Base-by-base conservation (phyloP, 78 protist species). In the Anaeramoeba flamelloides region DNA sequence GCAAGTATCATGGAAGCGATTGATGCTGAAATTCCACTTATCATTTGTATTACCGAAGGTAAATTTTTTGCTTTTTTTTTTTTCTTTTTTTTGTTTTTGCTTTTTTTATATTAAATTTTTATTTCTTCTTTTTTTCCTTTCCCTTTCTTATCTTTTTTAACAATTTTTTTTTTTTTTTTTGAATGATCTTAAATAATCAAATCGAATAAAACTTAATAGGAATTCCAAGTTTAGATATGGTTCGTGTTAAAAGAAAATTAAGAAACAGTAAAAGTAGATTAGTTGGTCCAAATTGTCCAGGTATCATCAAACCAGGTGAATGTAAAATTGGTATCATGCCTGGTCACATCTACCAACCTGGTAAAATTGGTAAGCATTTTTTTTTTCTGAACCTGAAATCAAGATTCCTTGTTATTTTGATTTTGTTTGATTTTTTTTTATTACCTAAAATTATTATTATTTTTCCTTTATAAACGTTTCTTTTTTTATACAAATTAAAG, bases 241-340 rank as follows among this genome's bases (percentile, higher is more conserved):
- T n/a, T n/a, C n/a, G n/a, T n/a, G n/a, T n/a, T n/a, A n/a, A n/a
- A n/a, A n/a, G n/a, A n/a, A n/a, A n/a, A n/a, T n/a, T n/a, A n/a
- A n/a, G n/a, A n/a, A n/a, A n/a, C n/a, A n/a, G n/a, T n/a, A n/a
- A n/a, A n/a, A n/a, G n/a, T n/a, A n/a, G 41, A 89, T 96, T 64
- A 97, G 99, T n/a, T n/a, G n/a, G n/a, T 0, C 98, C 98, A 78
- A 94, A 94, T 92, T 95, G 98, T 85, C 94, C 94, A 69, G 96
- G 98, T 37, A 91, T 96, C 92, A 96, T 96, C 89, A 91, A 87
- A 88, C 99, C 99, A 3, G 97, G 89, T 32, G 95, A 91, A 85
- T 96, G 99, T 92, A 96, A 96, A 86, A 96, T 96, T 79, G 99
- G 98, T 75, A 96, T 96, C 89, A 96, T 96, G 99, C 99, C 99